A percentile compares a stretch with the other conserved stretches of the same genome.
Evolutionary conservation across 805 yeast genomes (phyloP).

Genomic region (Starmerella ratchasimensis): DNA sequence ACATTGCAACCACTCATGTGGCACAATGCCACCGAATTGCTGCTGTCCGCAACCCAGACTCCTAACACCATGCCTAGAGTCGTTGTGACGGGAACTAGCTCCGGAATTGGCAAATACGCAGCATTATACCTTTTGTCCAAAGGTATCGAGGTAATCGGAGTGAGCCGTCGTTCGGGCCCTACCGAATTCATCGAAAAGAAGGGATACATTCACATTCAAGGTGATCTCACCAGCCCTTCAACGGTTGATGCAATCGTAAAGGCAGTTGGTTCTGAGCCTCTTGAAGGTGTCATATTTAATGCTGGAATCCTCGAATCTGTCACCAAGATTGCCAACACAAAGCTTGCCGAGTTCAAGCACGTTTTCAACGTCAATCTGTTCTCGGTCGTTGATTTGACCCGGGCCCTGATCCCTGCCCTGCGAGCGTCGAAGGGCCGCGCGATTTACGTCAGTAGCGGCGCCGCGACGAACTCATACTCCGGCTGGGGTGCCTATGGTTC

Average conservation of each 20-base stretch:
- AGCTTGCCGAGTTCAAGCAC: conserved; percentile 44
- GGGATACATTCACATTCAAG: conserved; percentile 29
- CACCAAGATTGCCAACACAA: conserved; percentile 31
- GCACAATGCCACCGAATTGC: no score
- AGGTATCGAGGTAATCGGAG: conserved; percentile 42
- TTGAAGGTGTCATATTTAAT: conserved; percentile 42
- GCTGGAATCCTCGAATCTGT: conserved; percentile 79
- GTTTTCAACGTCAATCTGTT: conserved; percentile 69
- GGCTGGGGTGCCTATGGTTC: conserved; percentile 92
- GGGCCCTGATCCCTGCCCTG: conserved; percentile 36
- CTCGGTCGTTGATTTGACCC: conserved; percentile 49
- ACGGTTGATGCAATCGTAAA: conserved; percentile 25
- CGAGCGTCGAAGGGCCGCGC: conserved; percentile 44
- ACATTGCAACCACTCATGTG: no score
- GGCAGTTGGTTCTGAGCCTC: conserved; percentile 22
- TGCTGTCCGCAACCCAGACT: no score
- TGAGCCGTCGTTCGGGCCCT: conserved; percentile 50
- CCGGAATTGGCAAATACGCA: conserved; percentile 57
- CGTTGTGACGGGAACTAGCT: conserved; percentile 22
- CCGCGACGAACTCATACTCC: conserved; percentile 44
- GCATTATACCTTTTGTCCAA: conserved; percentile 38
- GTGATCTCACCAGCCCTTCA: conserved; percentile 38
- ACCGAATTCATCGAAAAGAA: conserved; percentile 29
- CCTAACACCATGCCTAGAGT: conserved; percentile 12
- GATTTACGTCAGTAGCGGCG: conserved; percentile 83